Conservation (phyloP, 441 rosid genomes). For the Hura crepitans region DNA sequence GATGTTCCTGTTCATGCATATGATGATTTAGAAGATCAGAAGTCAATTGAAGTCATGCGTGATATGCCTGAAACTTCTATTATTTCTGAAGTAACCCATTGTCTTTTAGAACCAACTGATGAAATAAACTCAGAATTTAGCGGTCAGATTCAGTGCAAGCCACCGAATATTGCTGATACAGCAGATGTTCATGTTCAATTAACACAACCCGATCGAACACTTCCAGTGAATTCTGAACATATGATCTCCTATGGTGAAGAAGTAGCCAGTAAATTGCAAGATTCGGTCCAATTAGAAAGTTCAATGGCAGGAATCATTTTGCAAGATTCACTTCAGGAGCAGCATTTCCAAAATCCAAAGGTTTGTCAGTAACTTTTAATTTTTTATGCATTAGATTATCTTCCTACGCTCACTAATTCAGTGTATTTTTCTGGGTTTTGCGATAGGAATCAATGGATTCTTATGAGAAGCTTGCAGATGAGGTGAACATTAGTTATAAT, state of each 20-base stretch:
- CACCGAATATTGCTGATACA: background rate
- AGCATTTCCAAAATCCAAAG: slow-evolving; percentile 27
- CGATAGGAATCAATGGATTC: slow-evolving; percentile 35
- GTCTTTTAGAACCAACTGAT: slow-evolving; percentile 4
- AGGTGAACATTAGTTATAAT: no score
- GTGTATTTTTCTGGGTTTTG: background rate
- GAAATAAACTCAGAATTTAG: background rate
- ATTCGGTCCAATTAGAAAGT: slow-evolving; percentile 16
- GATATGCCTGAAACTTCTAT: slow-evolving; percentile 3
- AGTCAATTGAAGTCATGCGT: slow-evolving; percentile 2
- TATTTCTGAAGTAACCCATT: background rate
- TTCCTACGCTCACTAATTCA: no score
- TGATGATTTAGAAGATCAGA: background rate
- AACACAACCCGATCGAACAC: slow-evolving; percentile 20
- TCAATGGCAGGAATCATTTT: slow-evolving; percentile 6
- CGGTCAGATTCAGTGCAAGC: background rate
- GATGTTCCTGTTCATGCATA: background rate
- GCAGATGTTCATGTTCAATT: slow-evolving; percentile 6
- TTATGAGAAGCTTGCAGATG: slow-evolving; percentile 24
- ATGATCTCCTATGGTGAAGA: slow-evolving; percentile 17
- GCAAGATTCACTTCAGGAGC: slow-evolving; percentile 18
- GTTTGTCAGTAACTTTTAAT: slow-evolving; percentile 30
- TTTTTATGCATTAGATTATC: no score
- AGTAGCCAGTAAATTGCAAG: slow-evolving; percentile 7
- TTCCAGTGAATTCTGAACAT: slow-evolving; percentile 12